Base-by-base conservation (phyloP, 176 grass and related monocot species). In the Bromus sterilis region DNA sequence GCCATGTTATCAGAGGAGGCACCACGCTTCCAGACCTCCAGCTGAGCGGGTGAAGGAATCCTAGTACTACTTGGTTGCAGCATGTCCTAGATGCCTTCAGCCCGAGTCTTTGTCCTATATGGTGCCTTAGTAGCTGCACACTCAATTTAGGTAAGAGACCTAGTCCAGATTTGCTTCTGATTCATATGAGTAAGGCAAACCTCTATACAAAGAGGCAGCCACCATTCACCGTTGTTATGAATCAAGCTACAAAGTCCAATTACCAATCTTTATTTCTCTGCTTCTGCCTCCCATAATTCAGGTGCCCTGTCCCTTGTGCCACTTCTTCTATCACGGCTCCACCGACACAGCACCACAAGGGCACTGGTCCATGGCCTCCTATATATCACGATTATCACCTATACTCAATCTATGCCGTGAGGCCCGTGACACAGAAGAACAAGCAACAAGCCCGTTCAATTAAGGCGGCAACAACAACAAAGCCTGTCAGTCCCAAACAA, bases 391-490 rank as follows among this genome's bases (percentile, higher is more conserved):
- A 57, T 24, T 57, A n/a, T 24, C n/a, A 24, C n/a, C n/a, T 57
- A 11, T 9, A 11, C 53, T 2, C 53, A 24, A 57, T 57, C 55
- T 9, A 24, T 57, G 20, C 9, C 0, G 6, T 20, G 49, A 53
- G 7, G 8, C 35, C n/a, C n/a, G n/a, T 37, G 35, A 37, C 49
- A 53, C 49, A 53, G 49, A 51, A 53, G 49, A 21, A 53, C 49
- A 24, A 23, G 24, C 3, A 43, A 34, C 24, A 23, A 24, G 11
- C 30, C 62, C 26, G 39, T 71, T 21, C 78, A 78, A 70, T 70
- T 77, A 84, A 46, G 24, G 64, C n/a, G n/a, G n/a, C n/a, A n/a
- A n/a, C n/a, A 76, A 40, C 26, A 77, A 30, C 37, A 4, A 84
- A n/a, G n/a, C n/a, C n/a, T n/a, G n/a, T n/a, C n/a, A n/a, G n/a